Percentiles rank a stretch among this genome's conserved stretches.
phyloP scores from a whole-genome alignment of 2,329 filamentous ascomycete genomes.

The Claviceps pazoutovae region DNA sequence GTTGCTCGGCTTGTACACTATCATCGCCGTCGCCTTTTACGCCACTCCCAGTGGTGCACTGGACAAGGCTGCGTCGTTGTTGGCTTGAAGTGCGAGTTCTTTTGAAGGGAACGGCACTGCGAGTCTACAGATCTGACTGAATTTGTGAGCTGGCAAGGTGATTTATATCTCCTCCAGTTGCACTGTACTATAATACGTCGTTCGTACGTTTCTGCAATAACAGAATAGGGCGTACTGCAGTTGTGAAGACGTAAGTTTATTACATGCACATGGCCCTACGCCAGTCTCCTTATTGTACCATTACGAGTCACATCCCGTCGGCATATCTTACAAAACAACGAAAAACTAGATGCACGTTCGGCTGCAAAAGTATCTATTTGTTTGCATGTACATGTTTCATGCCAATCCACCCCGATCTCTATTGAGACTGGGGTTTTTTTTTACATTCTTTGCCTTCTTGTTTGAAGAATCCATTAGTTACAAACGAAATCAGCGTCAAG shows the following conservation, averaged over 20 bases:
- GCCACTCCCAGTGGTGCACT: constrained; percentile 36
- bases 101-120: no score
- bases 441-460: background rate
- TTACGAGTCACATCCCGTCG: no score
- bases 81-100: background rate
- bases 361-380: no score
- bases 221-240: background rate
- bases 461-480: background rate
- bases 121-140: no score
- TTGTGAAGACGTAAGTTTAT: background rate
- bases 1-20: constrained; percentile 39
- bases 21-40: constrained; percentile 48
- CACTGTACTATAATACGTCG: constrained; percentile 24
- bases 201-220: background rate
- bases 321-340: no score
- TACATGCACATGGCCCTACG: no score
- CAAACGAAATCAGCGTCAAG: no score
- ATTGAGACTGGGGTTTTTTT: background rate
- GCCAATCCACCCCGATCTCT: background rate
- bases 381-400: no score
- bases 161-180: constrained; percentile 38
- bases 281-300: no score
- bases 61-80: constrained; percentile 17
- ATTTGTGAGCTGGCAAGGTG: no score
- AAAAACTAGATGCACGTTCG: no score